Evolutionary conservation across 352 stramenopile genomes (phyloP), one percentile per base, ranked within the genome.

Genomic region (Halophytophthora polymorphica): DNA sequence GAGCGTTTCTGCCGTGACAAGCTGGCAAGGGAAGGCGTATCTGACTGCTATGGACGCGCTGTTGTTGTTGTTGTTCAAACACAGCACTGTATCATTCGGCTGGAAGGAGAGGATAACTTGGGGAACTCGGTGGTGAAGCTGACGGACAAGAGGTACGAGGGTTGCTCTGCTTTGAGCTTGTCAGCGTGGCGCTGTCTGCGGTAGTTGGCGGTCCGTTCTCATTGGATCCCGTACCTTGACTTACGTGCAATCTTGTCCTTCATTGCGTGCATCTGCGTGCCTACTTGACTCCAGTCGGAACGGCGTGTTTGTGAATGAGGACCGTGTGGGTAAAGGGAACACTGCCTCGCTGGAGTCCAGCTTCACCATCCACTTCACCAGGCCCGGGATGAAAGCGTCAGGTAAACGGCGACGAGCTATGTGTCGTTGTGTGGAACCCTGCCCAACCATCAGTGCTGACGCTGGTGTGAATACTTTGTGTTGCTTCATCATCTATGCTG

Each of bases 301-400:
- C 42, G 74, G 74, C 40, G 75, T 91, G 22, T 91, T 70, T 48
- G 68, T 90, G 41, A 90, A 91, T 57, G 74, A 73, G 25, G 68
- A 74, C 49, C 64, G 49, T 22, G 46, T 90, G 11, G 76, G 77
- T 37, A 81, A 77, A 55, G 56, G 50, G 5, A 58, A 65, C 6
- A 66, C 53, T 15, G 54, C 53, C 15, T 25, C 38, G 19, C 37
- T 92, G 14, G 39, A 50, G 31, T 56, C 60, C 1, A 81, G 79
- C 21, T 63, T 58, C 55, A 90, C 77, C 1, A 51, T 92, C 21
- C 81, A 92, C 50, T 88, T 92, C 29, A 88, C 78, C 4, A 83
- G 73, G 19, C 81, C 81, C 37, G 78, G 77, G 11, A 50, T 75
- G 12, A 57, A 61, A 25, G 51, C 58, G 11, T 31, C 61, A 68